These are phyloP conservation scores for Suhomyces chickasaworum DNA, from an alignment of 1,139 yeast genomes.

Conservation along the genomic window DNA sequence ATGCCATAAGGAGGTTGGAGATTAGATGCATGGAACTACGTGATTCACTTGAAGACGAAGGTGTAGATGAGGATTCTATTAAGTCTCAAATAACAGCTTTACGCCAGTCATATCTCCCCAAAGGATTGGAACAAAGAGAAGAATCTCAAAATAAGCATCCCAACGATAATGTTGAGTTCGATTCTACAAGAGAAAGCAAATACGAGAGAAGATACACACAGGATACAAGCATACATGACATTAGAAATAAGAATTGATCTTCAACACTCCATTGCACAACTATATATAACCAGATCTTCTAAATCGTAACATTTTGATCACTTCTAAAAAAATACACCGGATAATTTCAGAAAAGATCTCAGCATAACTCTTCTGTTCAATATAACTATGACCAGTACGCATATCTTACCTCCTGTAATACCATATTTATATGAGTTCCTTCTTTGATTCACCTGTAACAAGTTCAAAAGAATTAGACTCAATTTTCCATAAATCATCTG, in stretches of 20 bases:
- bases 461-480: not conserved
- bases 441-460: no score
- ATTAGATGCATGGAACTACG: conserved; percentile 56
- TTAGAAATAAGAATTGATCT: not conserved
- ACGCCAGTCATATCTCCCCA: conserved; percentile 13
- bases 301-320: no score
- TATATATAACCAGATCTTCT: no score
- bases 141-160: not conserved
- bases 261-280: no score
- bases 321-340: no score
- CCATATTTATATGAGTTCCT: no score
- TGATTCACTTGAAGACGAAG: conserved; percentile 57
- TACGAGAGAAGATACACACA: not conserved
- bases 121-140: not conserved
- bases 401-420: not conserved
- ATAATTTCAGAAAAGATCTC: no score
- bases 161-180: not conserved
- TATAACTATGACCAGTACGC: no score
- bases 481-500: conserved; percentile 43
- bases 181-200: not conserved
- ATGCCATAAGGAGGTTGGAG: conserved; percentile 51
- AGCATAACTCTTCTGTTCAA: no score
- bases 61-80: conserved; percentile 31
- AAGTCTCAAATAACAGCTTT: conserved; percentile 24
- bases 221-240: not conserved